A percentile compares a stretch with the other conserved stretches of the same genome.
phyloP scores from a whole-genome alignment of 768 basidiomycete species.

The Paxillus ammoniavirescens region DNA sequence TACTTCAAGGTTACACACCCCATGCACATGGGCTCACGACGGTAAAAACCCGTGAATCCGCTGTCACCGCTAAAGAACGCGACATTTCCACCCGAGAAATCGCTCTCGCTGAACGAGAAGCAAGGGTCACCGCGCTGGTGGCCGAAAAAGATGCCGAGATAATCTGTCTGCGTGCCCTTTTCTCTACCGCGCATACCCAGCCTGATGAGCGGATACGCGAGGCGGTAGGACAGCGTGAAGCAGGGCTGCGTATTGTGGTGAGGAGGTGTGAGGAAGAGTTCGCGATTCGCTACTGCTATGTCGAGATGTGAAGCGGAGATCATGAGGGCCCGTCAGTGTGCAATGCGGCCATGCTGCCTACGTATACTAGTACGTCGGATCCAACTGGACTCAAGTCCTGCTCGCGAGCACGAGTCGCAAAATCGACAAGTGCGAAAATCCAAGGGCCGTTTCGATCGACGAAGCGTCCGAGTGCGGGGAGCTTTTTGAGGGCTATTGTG shows the following conservation, averaged over 20 bases:
- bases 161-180: conserved; percentile 41
- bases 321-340: conserved; percentile 38
- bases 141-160: conserved; percentile 63
- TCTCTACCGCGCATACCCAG: conserved; percentile 39
- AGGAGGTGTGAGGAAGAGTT: conserved; percentile 71
- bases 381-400: conserved; percentile 30
- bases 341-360: conserved; percentile 23
- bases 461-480: too few relatives aligned
- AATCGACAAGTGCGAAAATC: conserved; percentile 16
- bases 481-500: too few relatives aligned
- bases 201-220: conserved; percentile 50
- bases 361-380: conserved; percentile 44
- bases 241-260: conserved; percentile 64
- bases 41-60: conserved; percentile 62
- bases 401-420: conserved; percentile 17
- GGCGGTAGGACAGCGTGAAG: conserved; percentile 62
- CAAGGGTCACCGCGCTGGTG: conserved; percentile 44
- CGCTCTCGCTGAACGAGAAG: conserved; percentile 53
- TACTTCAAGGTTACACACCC: background rate
- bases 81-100: conserved; percentile 59
- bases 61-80: conserved; percentile 57
- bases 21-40: conserved; percentile 48
- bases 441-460: too few relatives aligned
- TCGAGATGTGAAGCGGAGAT: conserved; percentile 68
- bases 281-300: conserved; percentile 61